Evolutionary conservation across 2,329 filamentous ascomycete genomes (phyloP), one percentile per base, ranked within the genome.

Genomic region (Phialophora expanda): DNA sequence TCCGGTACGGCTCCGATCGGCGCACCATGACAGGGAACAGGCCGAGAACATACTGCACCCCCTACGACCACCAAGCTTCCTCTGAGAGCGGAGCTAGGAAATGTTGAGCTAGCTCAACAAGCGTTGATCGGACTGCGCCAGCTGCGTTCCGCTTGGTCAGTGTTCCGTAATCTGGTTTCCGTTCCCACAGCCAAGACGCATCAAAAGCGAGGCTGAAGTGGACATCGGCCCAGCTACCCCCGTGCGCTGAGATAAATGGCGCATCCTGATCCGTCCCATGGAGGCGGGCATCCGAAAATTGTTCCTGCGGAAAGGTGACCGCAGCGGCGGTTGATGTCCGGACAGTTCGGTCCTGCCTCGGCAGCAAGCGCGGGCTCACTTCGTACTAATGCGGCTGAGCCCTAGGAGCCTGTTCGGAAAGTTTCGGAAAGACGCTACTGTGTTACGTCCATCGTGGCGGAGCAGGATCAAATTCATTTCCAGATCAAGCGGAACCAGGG

Each of bases 201-300:
- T 26, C 5, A 12, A 14, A 51, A 14, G 11, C 22, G 9, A 7
- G 20, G 12, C 20, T 11, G 48, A 51, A 14, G 20, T 26, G 48
- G 48, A 51, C 34, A 26, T 48, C 38, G 38, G 24, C 22, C 34
- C 3, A 9, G 38, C 22, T 20, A 24, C 44, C 41, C 34, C 56
- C 41, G 56, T 12, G 41, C 20, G 8, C 22, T 30, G 44, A 24
- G 28, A 34, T 50, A 50, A 59, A 59, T 59, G 56, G 56, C 56
- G 56, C 56, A 59, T 50, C 30, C 9, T 59, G 41, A n/a, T 30
- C 41, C 24, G 38, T 20, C 9, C n/a, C n/a, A 20, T 44, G 20
- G n/a, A 50, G 41, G 17, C 51, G 50, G 51, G 17, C 51, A 66
- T 62, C 54, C 57, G 58, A 61, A 53, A 17, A 20, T 38, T 61